phyloP scores from a whole-genome alignment of 179 eudicot species.

The Spergularia azorica region DNA sequence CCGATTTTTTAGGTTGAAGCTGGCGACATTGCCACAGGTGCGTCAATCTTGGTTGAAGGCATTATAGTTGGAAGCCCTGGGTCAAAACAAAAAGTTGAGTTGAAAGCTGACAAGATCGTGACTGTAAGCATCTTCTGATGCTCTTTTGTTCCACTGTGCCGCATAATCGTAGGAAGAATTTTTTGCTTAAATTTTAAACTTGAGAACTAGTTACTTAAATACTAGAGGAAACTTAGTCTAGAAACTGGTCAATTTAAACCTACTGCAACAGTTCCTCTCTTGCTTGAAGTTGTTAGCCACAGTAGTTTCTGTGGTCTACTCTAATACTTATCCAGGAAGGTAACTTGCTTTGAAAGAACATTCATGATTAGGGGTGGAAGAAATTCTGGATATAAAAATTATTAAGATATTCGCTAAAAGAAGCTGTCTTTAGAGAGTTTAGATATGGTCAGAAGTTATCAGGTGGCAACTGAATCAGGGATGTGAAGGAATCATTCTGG shows the following conservation, averaged over 20 bases:
- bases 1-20: constrained; percentile 60
- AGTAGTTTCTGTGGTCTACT: no score
- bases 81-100: constrained; percentile 86
- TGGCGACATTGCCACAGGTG: constrained; percentile 78
- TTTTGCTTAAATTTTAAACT: neutral
- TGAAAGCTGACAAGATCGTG: constrained; percentile 70
- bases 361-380: no score
- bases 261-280: neutral
- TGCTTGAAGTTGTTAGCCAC: no score
- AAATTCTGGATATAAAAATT: no score
- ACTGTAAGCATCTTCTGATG: constrained; percentile 37
- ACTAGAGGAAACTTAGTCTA: neutral
- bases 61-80: constrained; percentile 78
- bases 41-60: constrained; percentile 81
- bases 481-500: neutral
- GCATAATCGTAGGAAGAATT: neutral
- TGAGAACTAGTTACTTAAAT: neutral
- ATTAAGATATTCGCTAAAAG: no score
- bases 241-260: neutral
- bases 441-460: no score
- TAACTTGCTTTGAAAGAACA: no score
- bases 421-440: no score
- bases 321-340: no score
- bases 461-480: neutral
- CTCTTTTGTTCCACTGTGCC: neutral